These are phyloP conservation scores for Daldinia concentrica DNA, from an alignment of 495 filamentous ascomycete species.

Conservation along the genomic window DNA sequence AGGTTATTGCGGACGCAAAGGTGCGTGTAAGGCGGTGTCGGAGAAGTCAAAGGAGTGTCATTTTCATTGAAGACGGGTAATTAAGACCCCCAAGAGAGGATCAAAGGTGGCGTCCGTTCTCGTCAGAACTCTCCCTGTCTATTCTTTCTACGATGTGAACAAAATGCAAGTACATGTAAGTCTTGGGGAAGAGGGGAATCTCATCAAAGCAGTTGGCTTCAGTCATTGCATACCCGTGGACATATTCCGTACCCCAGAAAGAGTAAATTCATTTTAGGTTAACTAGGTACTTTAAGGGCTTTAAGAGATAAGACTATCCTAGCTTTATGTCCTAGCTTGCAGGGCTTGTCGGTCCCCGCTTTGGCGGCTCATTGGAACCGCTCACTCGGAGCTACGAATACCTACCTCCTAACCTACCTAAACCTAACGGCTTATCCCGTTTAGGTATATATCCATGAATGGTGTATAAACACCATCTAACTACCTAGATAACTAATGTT, in stretches of 20 bases:
- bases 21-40: slow-evolving; percentile 33
- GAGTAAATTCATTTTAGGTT: slow-evolving; percentile 1
- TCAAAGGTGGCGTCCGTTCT: slow-evolving; percentile 47
- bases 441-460: too few species aligned
- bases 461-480: too few species aligned
- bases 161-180: slow-evolving; percentile 13
- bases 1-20: slow-evolving; percentile 29
- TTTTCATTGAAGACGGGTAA: slow-evolving; percentile 41
- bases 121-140: slow-evolving; percentile 29
- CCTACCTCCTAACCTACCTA: too few species aligned
- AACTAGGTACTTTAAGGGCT: too few species aligned
- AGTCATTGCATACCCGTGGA: not conserved
- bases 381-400: too few species aligned
- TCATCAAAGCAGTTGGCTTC: slow-evolving; percentile 30
- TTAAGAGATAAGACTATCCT: not conserved
- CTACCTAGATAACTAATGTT: too few species aligned
- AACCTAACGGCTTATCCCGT: too few species aligned
- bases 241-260: not conserved
- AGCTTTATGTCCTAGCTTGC: too few species aligned
- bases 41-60: slow-evolving; percentile 45
- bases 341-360: too few species aligned
- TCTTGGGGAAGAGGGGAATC: slow-evolving; percentile 19
- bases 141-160: slow-evolving; percentile 32
- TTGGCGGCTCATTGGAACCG: too few species aligned
- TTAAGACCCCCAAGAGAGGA: slow-evolving; percentile 21